Percentiles rank a stretch among this genome's conserved stretches.
Evolutionary conservation across 169 alveolate species (phyloP).

Genomic region (Cryptosporidium felis): DNA sequence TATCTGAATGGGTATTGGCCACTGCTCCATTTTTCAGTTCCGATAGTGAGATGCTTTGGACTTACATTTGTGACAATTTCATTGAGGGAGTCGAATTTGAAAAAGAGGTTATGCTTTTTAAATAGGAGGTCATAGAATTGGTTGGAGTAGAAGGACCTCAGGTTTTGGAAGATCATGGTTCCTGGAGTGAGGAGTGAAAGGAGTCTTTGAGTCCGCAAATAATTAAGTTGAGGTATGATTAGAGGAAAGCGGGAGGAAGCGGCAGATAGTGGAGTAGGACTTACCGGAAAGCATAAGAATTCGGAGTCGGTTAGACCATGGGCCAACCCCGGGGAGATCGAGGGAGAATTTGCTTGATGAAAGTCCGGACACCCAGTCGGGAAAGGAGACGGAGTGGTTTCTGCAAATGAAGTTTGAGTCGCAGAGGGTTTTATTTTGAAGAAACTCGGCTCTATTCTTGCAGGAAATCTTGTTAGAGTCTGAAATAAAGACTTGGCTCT

Average conservation of each 20-base stretch:
- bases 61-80: constrained; percentile 43
- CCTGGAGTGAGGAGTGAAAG: not conserved
- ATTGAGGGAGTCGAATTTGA: not conserved
- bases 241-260: not conserved
- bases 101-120: constrained; percentile 22
- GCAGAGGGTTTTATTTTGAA: not conserved
- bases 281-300: constrained; percentile 37
- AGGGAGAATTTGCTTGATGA: constrained; percentile 23
- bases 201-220: not conserved
- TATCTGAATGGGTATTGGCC: no score
- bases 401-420: constrained; percentile 29
- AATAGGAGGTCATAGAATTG: constrained; percentile 36
- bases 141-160: constrained; percentile 14
- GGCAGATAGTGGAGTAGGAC: not conserved
- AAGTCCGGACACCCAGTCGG: not conserved
- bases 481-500: constrained; percentile 6
- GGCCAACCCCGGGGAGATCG: constrained; percentile 66
- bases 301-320: constrained; percentile 59
- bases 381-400: not conserved
- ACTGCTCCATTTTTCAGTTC: no score
- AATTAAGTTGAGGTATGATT: not conserved
- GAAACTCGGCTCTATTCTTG: constrained; percentile 21
- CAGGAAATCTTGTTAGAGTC: constrained; percentile 63
- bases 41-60: no score
- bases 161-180: constrained; percentile 10